Evolutionary conservation across 176 grass and related monocot genomes (phyloP), one percentile per base, ranked within the genome.

Genomic region (Typha latifolia): DNA sequence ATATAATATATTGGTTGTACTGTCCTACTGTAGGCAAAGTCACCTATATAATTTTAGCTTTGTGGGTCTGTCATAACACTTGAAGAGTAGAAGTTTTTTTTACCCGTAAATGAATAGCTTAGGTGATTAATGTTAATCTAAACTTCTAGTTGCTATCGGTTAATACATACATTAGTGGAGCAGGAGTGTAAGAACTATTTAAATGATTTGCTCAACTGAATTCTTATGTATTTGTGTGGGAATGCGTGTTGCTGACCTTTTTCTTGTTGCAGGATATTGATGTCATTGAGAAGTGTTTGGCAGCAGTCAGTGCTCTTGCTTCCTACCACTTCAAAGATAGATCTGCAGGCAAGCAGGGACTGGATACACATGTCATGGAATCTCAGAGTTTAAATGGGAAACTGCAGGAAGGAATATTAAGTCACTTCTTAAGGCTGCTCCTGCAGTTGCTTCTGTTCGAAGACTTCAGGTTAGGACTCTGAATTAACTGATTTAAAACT

Each of bases 261-360:
- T 77, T 32, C 32, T 43, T 86, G 53, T 72, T 72, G 69, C 69
- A 97, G 94, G 94, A 97, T 69, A 69, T 63, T 16, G 94, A 97
- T 77, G 72, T 97, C 86, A 81, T 97, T 56, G 94, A 92, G 67
- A 97, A 87, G 66, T 97, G 94, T 74, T 68, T 92, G 73, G 49
- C 72, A 72, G 88, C 89, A 69, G 78, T 92, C 80, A 87, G 80
- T 86, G 82, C 94, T 72, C 89, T 97, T 62, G 85, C 83, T 69
- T 86, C 94, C 47, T 97, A 89, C 68, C 88, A 97, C 80, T 97
- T 90, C 70, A 92, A 86, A 84, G 85, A 97, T 75, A 87, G 64
- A 78, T 49, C 77, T 72, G 81, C 62, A 66, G 94, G 82, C 31
- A 92, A 85, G 70, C 78, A 78, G 72, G 89, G 94, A 67, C 76